phyloP scores from a whole-genome alignment of 768 basidiomycete genomes.

The Botryobasidium botryosum region DNA sequence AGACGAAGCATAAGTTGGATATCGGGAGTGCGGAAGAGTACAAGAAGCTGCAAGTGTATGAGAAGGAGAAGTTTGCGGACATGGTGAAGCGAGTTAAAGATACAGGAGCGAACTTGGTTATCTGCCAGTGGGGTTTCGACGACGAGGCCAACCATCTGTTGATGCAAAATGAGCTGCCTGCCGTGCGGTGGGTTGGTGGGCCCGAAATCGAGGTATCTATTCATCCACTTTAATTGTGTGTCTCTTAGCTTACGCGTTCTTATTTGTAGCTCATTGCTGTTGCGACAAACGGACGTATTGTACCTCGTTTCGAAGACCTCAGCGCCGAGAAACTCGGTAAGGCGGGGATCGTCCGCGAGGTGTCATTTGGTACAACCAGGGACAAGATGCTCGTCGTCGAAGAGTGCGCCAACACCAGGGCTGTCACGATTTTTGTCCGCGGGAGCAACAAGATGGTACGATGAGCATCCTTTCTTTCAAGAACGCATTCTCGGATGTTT shows the following conservation, averaged over 20 bases:
- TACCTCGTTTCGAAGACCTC: constrained; percentile 95
- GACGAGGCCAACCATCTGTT: constrained; percentile 97
- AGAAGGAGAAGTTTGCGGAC: constrained; percentile 87
- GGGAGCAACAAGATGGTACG: constrained; percentile 97
- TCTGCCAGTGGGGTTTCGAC: constrained; percentile 99
- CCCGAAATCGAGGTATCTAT: constrained; percentile 85
- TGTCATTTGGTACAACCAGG: constrained; percentile 92
- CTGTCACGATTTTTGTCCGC: constrained; percentile 92
- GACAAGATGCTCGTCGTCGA: constrained; percentile 99
- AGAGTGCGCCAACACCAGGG: constrained; percentile 91
- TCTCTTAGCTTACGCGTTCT: not conserved
- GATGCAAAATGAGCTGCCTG: constrained; percentile 95
- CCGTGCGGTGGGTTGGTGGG: constrained; percentile 97
- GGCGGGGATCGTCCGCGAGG: constrained; percentile 85
- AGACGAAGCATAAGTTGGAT: constrained; percentile 98
- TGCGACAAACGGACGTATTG: constrained; percentile 94
- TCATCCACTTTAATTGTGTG: constrained; percentile 3
- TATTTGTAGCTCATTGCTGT: constrained; percentile 75
- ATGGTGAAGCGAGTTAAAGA: constrained; percentile 97
- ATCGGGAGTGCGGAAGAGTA: constrained; percentile 95
- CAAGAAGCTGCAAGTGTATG: constrained; percentile 85
- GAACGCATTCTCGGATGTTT: not conserved
- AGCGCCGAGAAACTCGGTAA: constrained; percentile 78
- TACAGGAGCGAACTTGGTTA: constrained; percentile 93
- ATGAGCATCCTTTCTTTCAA: not conserved